phyloP scores from a whole-genome alignment of 495 filamentous ascomycete genomes.

The Chaetomium fimeti region DNA sequence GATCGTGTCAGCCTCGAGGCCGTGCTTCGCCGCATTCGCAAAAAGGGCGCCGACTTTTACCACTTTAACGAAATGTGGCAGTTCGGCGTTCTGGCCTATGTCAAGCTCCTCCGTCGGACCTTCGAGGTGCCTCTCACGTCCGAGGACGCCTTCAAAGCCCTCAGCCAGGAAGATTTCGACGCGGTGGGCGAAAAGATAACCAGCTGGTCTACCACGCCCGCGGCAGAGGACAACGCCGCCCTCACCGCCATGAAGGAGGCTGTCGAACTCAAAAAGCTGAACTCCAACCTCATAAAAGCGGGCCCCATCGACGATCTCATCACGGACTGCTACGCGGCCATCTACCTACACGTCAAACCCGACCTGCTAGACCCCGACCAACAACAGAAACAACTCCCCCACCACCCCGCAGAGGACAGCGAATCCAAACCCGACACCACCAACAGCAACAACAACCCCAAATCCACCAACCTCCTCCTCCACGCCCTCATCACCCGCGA shows the following conservation, averaged over 20 bases:
- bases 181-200: conserved; percentile 51
- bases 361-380: conserved; percentile 34
- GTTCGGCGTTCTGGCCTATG: conserved; percentile 69
- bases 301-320: conserved; percentile 86
- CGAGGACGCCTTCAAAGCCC: conserved; percentile 77
- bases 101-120: conserved; percentile 69
- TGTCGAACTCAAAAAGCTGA: conserved; percentile 86
- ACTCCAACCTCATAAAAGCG: conserved; percentile 79
- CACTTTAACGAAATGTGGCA: conserved; percentile 85
- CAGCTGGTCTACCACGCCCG: conserved; percentile 47
- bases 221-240: conserved; percentile 43
- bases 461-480: conserved; percentile 49
- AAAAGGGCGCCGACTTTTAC: conserved; percentile 79
- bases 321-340: conserved; percentile 76
- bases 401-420: neutral
- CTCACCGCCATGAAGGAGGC: conserved; percentile 79
- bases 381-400: neutral
- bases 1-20: conserved; percentile 79
- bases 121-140: conserved; percentile 64
- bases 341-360: conserved; percentile 60
- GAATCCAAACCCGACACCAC: conserved; percentile 4
- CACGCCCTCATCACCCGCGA: conserved; percentile 50
- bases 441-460: conserved; percentile 22
- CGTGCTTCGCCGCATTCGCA: conserved; percentile 76
- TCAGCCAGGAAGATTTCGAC: conserved; percentile 78